Percentiles rank a stretch among this genome's conserved stretches.
phyloP scores from a whole-genome alignment of 2,329 filamentous ascomycete genomes.

The Alternaria novae-zelandiae region DNA sequence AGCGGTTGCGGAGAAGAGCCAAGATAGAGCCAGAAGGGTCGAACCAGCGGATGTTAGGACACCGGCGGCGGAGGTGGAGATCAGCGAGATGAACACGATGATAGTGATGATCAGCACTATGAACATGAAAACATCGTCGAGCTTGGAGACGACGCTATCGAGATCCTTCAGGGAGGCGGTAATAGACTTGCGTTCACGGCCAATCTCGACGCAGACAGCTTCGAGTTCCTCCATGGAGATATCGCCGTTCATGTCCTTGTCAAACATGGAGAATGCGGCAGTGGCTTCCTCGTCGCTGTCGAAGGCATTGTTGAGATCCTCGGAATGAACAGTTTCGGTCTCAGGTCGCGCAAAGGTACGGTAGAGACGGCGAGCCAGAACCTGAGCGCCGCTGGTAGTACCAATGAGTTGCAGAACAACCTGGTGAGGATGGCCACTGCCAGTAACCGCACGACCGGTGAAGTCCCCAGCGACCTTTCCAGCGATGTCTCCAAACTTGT shows the following conservation, averaged over 20 bases:
- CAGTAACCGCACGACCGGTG: slow-evolving; percentile 73
- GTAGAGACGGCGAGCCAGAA: slow-evolving; percentile 85
- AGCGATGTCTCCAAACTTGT: slow-evolving; percentile 83
- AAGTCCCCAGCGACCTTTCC: slow-evolving; percentile 90
- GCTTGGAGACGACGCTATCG: slow-evolving; percentile 88
- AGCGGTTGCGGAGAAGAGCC: slow-evolving; percentile 90
- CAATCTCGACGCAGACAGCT: slow-evolving; percentile 90
- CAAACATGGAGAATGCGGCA: slow-evolving; percentile 88
- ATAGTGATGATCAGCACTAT: slow-evolving; percentile 81
- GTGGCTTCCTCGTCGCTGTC: slow-evolving; percentile 84
- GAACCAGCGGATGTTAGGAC: slow-evolving; percentile 90
- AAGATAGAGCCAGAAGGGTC: slow-evolving; percentile 84
- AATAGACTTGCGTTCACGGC: slow-evolving; percentile 92
- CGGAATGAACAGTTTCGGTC: slow-evolving; percentile 75
- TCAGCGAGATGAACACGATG: slow-evolving; percentile 85
- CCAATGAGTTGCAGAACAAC: slow-evolving; percentile 80
- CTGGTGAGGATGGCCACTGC: slow-evolving; percentile 80
- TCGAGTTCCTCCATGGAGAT: slow-evolving; percentile 96
- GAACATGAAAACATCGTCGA: slow-evolving; percentile 88
- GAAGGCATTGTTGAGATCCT: slow-evolving; percentile 81
- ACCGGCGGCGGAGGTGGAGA: slow-evolving; percentile 88
- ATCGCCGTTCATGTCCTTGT: slow-evolving; percentile 95
- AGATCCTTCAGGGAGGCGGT: slow-evolving; percentile 93
- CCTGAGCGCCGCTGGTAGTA: slow-evolving; percentile 76
- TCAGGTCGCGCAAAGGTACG: slow-evolving; percentile 80